These are phyloP conservation scores for Colletotrichum destructivum DNA, from an alignment of 2,329 filamentous ascomycete genomes.

Conservation along the genomic window DNA sequence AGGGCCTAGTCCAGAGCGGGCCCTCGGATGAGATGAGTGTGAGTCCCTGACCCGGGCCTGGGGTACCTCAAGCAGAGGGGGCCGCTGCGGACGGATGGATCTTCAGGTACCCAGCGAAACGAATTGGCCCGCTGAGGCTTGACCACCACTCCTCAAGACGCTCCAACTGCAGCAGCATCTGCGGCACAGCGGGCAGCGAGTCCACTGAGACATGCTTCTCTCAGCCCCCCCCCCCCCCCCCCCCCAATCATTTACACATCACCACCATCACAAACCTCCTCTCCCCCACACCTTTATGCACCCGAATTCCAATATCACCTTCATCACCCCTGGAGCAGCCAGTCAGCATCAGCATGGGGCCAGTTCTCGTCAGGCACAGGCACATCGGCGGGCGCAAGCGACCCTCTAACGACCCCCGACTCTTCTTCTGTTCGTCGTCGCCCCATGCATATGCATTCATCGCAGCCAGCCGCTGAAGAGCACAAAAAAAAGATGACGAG, in stretches of 20 bases:
- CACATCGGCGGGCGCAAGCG: conserved; percentile 4
- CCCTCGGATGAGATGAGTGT: not conserved
- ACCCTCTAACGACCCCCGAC: no score
- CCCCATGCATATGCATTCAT: conserved; percentile 16
- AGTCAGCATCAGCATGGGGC: conserved; percentile 2
- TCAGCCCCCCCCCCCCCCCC: no score
- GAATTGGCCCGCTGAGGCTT: conserved; percentile 11
- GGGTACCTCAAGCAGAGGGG: not conserved
- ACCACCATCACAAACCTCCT: not conserved
- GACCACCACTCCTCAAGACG: not conserved
- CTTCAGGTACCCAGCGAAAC: conserved; percentile 22
- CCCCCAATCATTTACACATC: not conserved
- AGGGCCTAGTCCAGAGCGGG: conserved; percentile 3
- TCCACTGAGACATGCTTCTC: conserved; percentile 31
- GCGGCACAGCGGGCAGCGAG: not conserved
- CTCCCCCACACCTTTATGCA: conserved; percentile 31
- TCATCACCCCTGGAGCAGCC: conserved; percentile 8
- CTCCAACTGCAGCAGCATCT: conserved; percentile 3
- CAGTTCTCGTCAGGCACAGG: conserved; percentile 20
- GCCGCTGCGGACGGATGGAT: not conserved
- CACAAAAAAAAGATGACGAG: not conserved
- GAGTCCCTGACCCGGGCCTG: not conserved
- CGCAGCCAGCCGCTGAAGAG: conserved; percentile 33
- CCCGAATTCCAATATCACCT: conserved; percentile 27
- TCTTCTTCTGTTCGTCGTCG: not conserved